Conservation (phyloP, 129 eudicot species). For the Escallonia rubra region DNA sequence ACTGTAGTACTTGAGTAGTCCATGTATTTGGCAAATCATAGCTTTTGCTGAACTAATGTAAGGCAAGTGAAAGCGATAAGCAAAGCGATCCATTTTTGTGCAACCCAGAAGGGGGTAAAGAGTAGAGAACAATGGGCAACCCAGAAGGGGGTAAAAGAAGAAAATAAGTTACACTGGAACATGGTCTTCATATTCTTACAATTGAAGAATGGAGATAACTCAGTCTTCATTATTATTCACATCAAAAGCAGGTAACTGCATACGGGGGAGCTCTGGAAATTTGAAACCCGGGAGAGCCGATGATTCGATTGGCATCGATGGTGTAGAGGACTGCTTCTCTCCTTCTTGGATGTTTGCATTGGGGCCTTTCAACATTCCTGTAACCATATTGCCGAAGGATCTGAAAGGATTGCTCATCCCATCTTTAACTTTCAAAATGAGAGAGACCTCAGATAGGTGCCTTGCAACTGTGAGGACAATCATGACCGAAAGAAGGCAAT, state of each 20-base stretch:
- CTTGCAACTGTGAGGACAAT: slow-evolving; percentile 61
- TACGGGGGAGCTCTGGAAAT: slow-evolving; percentile 35
- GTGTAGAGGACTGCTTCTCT: slow-evolving; percentile 12
- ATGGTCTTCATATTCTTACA: too few relatives aligned
- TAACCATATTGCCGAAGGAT: slow-evolving; percentile 36
- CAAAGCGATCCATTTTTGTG: too few relatives aligned
- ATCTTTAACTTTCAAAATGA: slow-evolving; percentile 54
- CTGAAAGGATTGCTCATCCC: slow-evolving; percentile 61
- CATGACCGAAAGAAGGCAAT: slow-evolving; percentile 62
- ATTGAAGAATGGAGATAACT: not conserved
- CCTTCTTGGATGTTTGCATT: not conserved
- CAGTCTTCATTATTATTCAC: slow-evolving; percentile 11
- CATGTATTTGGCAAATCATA: too few relatives aligned
- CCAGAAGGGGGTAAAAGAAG: too few relatives aligned
- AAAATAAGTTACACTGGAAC: too few relatives aligned
- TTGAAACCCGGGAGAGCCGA: slow-evolving; percentile 34
- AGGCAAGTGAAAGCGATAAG: too few relatives aligned
- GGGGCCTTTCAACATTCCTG: slow-evolving; percentile 25
- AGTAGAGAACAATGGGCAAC: too few relatives aligned
- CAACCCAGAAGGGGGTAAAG: too few relatives aligned
- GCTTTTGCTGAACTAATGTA: too few relatives aligned
- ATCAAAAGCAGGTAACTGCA: slow-evolving; percentile 31
- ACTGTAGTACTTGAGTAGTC: too few relatives aligned
- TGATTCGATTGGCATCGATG: slow-evolving; percentile 11
- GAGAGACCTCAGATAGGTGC: slow-evolving; percentile 78